Base-by-base conservation (phyloP, 2,329 filamentous ascomycete genomes). In the Cladobotryum protrusum region DNA sequence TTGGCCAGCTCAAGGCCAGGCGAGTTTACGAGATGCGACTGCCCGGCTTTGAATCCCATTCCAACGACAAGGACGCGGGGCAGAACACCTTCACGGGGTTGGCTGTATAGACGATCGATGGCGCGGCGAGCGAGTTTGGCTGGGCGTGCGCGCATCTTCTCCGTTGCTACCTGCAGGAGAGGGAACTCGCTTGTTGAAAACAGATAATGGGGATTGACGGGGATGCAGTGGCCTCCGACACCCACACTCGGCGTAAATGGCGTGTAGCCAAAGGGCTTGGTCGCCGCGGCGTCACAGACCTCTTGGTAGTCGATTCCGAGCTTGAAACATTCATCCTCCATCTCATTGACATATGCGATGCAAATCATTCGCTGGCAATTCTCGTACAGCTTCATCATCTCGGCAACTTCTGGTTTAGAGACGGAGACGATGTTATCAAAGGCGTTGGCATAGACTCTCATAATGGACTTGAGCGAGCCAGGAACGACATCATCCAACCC, bases 351-450 rank as follows among this genome's bases (percentile, higher is more conserved):
- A 49, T 75, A 80, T 1, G 77, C 75, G 33, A 78, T 77, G 56
- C 69, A 70, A 12, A 80, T 64, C 72, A 78, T 79, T 2, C 77
- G 68, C 58, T 79, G 75, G 57, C 77, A 81, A 58, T 80, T 81
- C 52, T 80, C 77, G 57, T 78, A 81, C 12, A 81, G 63, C 62
- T 81, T 81, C 54, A 72, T 76, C 74, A 80, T 79, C 60, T 80
- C 77, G 1, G 77, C 77, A 1, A 78, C 75, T 56, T 81, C 77
- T 1, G 77, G 76, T 29, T 61, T 63, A 11, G 73, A 75, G 29
- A 79, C 76, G 0, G 72, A 67, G 6, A 79, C 66, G 5, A 79
- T 64, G 0, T 62, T 59, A 45, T 76, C 65, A 53, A 78, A 79
- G 1, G 71, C 73, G n/a, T 61, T 57, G 2, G 64, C 63, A 58